Percentiles rank a stretch among this genome's conserved stretches.
Conservation (phyloP, 768 basidiomycete genomes). For the Phaeolepiota aurea region DNA sequence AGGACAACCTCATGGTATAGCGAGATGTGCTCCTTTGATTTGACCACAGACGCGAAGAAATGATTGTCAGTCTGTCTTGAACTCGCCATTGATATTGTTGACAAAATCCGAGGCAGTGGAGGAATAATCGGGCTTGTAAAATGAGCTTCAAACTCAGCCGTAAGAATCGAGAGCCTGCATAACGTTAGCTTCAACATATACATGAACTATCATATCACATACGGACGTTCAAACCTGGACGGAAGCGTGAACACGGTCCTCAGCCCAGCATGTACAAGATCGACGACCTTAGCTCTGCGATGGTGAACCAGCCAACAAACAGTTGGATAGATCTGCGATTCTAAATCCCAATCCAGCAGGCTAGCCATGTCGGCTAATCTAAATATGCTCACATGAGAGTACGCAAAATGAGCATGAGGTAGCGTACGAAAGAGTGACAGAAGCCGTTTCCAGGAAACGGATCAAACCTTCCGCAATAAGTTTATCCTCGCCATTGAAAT, state of each 20-base stretch:
- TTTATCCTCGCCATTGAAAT: constrained; percentile 56
- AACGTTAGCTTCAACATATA: not conserved
- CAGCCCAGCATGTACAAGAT: constrained; percentile 69
- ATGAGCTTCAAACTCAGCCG: constrained; percentile 47
- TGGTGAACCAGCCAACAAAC: constrained; percentile 91
- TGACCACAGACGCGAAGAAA: constrained; percentile 75
- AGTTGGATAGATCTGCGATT: constrained; percentile 79
- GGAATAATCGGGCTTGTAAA: constrained; percentile 60
- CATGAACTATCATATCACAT: constrained; percentile 21
- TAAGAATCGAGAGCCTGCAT: constrained; percentile 43
- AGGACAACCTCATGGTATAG: constrained; percentile 76
- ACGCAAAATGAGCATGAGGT: not conserved
- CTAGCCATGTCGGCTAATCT: constrained; percentile 77
- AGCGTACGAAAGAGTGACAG: constrained; percentile 70
- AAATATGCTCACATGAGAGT: constrained; percentile 4
- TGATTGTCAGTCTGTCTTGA: constrained; percentile 60
- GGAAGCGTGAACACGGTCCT: constrained; percentile 80
- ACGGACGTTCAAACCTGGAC: constrained; percentile 53
- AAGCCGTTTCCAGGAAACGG: constrained; percentile 66
- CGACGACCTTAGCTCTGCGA: constrained; percentile 82
- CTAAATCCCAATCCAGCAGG: constrained; percentile 75
- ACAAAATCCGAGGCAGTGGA: constrained; percentile 64
- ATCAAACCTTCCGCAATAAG: constrained; percentile 63
- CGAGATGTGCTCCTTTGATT: constrained; percentile 55
- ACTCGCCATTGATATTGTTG: constrained; percentile 62